Conservation (phyloP, 345 rosid species). For the Hevea brasiliensis region DNA sequence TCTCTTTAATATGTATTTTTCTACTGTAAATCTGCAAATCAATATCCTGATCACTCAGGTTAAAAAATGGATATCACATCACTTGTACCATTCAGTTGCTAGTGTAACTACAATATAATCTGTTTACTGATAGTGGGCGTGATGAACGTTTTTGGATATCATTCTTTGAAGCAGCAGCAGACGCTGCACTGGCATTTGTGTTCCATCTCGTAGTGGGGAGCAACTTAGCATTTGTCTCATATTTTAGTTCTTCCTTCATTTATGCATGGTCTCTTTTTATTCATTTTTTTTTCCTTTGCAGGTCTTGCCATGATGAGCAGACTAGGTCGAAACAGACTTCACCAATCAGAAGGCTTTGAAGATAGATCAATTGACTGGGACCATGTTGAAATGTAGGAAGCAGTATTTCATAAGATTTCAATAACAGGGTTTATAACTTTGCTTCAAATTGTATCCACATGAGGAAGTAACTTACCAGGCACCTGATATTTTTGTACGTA, state of each 20-base stretch:
- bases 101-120: background rate
- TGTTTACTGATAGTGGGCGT: background rate
- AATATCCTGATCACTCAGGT: background rate
- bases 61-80: background rate
- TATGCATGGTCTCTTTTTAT: background rate
- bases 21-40: too few species aligned
- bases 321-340: conserved; percentile 55
- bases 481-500: background rate
- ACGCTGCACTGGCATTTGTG: background rate
- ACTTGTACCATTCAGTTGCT: background rate
- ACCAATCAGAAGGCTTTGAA: conserved; percentile 40
- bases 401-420: background rate
- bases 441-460: background rate
- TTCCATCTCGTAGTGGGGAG: background rate
- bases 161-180: background rate
- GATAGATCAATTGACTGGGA: conserved; percentile 61
- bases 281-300: conserved; percentile 27
- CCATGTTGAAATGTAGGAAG: conserved; percentile 42
- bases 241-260: background rate
- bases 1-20: too few species aligned
- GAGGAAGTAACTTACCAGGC: background rate
- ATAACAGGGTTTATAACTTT: background rate
- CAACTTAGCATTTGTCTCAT: background rate
- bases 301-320: conserved; percentile 83
- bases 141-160: background rate